These are phyloP conservation scores for Xylaria sp. DNA, from an alignment of 2,329 filamentous ascomycete species.

Conservation along the genomic window DNA sequence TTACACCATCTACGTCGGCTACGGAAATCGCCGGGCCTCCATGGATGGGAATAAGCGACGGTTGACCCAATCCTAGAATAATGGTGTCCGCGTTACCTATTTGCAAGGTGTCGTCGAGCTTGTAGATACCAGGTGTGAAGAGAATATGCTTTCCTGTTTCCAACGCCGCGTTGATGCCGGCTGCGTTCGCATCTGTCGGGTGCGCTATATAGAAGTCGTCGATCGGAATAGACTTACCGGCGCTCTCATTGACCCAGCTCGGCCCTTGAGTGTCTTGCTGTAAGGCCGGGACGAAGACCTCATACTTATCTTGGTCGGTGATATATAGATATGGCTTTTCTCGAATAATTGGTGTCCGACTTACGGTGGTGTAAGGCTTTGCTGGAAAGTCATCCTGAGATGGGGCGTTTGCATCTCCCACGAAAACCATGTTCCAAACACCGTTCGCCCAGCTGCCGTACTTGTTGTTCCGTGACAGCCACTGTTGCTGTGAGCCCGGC, in stretches of 20 bases:
- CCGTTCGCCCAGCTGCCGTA: slow-evolving; percentile 50
- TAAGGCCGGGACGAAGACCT: slow-evolving; percentile 47
- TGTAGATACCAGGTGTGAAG: slow-evolving; percentile 48
- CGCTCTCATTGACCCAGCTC: slow-evolving; percentile 42
- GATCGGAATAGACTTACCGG: slow-evolving; percentile 45
- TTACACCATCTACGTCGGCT: slow-evolving; percentile 48
- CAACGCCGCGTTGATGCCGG: slow-evolving; percentile 45
- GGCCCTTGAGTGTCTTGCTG: slow-evolving; percentile 45
- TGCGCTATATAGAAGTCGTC: slow-evolving; percentile 46
- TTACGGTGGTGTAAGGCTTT: slow-evolving; percentile 47
- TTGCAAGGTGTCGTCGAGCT: slow-evolving; percentile 43
- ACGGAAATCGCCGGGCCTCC: slow-evolving; percentile 44
- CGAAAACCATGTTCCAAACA: slow-evolving; percentile 51
- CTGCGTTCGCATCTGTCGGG: slow-evolving; percentile 38
- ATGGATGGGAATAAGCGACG: slow-evolving; percentile 45
- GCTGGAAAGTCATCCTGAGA: slow-evolving; percentile 44
- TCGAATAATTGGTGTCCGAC: slow-evolving; percentile 46
- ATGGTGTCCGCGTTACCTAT: slow-evolving; percentile 44
- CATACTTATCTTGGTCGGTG: slow-evolving; percentile 40
- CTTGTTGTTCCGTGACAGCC: slow-evolving; percentile 49
- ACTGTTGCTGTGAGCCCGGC: slow-evolving; percentile 50
- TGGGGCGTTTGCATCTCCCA: slow-evolving; percentile 47
- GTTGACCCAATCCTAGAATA: slow-evolving; percentile 47
- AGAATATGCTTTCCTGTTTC: slow-evolving; percentile 46
- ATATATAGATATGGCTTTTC: slow-evolving; percentile 49